A percentile compares a stretch with the other conserved stretches of the same genome.
Conservation (phyloP, 192 early-diverging fungal species). For the Phycomyces nitens region DNA sequence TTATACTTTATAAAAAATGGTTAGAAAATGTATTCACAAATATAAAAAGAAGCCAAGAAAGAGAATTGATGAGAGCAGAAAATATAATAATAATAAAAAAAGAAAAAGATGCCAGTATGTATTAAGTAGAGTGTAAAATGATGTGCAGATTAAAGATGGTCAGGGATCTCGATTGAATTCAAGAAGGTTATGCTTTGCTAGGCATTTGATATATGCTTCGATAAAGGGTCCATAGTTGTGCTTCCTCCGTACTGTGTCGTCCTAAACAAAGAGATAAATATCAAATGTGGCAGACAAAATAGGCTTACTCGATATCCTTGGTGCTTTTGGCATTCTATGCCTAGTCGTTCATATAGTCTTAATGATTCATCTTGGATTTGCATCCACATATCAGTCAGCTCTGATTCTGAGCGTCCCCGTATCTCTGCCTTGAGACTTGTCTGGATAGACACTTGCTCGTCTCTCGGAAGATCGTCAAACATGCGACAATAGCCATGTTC, state of each 20-base stretch:
- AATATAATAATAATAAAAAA: not conserved
- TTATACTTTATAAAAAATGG: not conserved
- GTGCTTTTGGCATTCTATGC: conserved; percentile 28
- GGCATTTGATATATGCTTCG: conserved; percentile 16
- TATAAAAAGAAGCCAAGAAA: conserved; percentile 3
- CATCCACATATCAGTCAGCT: conserved; percentile 27
- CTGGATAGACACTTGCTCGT: conserved; percentile 9
- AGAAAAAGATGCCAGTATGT: not conserved
- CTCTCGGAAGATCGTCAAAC: conserved; percentile 23
- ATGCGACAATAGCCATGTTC: conserved; percentile 9
- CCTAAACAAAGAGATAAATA: not conserved
- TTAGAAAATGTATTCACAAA: not conserved
- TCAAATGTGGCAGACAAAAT: not conserved
- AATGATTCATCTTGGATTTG: conserved; percentile 32
- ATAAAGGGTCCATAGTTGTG: conserved; percentile 27
- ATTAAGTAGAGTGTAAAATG: no score
- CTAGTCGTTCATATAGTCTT: conserved; percentile 24
- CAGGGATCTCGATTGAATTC: not conserved
- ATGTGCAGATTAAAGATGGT: not conserved
- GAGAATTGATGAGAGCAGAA: not conserved
- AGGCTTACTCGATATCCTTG: conserved; percentile 6
- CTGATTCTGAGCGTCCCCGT: not conserved
- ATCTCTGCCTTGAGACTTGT: not conserved
- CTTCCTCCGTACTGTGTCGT: conserved; percentile 7
- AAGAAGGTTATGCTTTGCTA: conserved; percentile 12